phyloP scores from a whole-genome alignment of 2,329 filamentous ascomycete species.

The Capronia coronata region DNA sequence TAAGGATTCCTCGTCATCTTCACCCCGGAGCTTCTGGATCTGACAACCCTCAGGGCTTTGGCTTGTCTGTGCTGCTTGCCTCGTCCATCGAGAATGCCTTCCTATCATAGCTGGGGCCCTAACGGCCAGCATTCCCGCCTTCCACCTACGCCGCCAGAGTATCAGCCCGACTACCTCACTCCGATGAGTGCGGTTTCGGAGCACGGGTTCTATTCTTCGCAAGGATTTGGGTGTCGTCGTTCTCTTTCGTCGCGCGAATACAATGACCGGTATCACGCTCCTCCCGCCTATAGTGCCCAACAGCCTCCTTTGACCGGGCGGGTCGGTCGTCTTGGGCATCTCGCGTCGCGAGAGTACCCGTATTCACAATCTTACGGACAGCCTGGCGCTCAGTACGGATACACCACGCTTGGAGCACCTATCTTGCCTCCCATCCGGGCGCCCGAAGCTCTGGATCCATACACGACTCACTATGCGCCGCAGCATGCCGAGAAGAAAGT shows the following conservation, averaged over 20 bases:
- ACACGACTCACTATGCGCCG: conserved; percentile 25
- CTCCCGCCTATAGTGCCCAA: conserved; percentile 34
- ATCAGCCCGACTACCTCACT: conserved; percentile 25
- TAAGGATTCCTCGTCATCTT: conserved; percentile 5
- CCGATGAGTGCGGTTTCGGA: conserved; percentile 27
- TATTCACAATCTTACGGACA: conserved; percentile 19
- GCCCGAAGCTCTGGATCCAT: conserved; percentile 32
- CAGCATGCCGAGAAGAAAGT: conserved; percentile 34
- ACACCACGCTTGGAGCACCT: conserved; percentile 30
- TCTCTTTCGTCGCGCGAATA: conserved; percentile 41
- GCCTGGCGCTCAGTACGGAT: conserved; percentile 20
- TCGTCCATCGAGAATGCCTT: conserved; percentile 24
- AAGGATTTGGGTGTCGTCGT: conserved; percentile 38
- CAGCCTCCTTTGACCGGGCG: conserved; percentile 15
- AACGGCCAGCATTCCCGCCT: conserved; percentile 25
- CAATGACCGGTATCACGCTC: conserved; percentile 43
- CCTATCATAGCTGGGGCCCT: conserved; percentile 26
- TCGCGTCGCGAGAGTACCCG: conserved; percentile 19
- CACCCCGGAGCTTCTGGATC: not conserved
- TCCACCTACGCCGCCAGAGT: conserved; percentile 29
- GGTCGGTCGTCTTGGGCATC: conserved; percentile 12
- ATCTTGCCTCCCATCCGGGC: conserved; percentile 40
- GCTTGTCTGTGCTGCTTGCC: conserved; percentile 25
- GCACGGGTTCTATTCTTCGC: conserved; percentile 33
- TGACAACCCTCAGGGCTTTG: conserved; percentile 10